Percentiles rank a stretch among this genome's conserved stretches.
Conservation (phyloP, 805 yeast genomes). For the Barnettozyma vustinii region DNA sequence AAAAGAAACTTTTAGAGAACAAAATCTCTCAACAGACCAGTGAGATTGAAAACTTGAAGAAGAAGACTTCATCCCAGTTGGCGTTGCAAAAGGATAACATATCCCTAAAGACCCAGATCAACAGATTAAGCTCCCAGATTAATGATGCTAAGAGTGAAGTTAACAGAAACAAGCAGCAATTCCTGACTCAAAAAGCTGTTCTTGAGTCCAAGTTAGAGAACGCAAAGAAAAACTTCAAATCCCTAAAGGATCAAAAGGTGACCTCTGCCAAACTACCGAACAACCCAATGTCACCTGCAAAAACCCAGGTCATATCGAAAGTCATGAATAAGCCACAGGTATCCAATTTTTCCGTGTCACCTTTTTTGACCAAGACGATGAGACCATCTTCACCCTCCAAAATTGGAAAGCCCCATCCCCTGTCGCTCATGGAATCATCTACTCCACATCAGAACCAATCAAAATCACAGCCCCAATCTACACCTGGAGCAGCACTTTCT, state of each 20-base stretch:
- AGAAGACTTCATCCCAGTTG: conserved; percentile 14
- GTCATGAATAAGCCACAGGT: conserved; percentile 12
- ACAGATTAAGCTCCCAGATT: conserved; percentile 29
- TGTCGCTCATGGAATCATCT: conserved; percentile 7
- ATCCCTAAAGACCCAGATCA: conserved; percentile 30
- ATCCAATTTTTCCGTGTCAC: conserved; percentile 19
- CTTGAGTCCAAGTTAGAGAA: conserved; percentile 31
- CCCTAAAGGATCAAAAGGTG: conserved; percentile 16
- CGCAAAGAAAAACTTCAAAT: conserved; percentile 28
- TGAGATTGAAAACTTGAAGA: conserved; percentile 24
- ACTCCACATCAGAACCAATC: conserved; percentile 12
- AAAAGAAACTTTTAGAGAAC: conserved; percentile 20
- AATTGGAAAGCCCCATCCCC: conserved; percentile 4
- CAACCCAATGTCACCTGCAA: conserved; percentile 15
- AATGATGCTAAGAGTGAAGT: conserved; percentile 26
- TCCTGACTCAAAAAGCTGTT: conserved; percentile 29
- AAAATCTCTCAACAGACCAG: conserved; percentile 12
- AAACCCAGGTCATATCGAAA: conserved; percentile 2
- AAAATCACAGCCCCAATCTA: conserved; percentile 11
- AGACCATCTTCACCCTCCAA: conserved; percentile 10
- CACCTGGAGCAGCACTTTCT: conserved; percentile 19
- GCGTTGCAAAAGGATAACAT: conserved; percentile 26
- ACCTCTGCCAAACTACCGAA: background rate
- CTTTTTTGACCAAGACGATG: conserved; percentile 16
- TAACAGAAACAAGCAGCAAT: conserved; percentile 27